Base-by-base conservation (phyloP, 805 yeast species). In the Pichia exigua region DNA sequence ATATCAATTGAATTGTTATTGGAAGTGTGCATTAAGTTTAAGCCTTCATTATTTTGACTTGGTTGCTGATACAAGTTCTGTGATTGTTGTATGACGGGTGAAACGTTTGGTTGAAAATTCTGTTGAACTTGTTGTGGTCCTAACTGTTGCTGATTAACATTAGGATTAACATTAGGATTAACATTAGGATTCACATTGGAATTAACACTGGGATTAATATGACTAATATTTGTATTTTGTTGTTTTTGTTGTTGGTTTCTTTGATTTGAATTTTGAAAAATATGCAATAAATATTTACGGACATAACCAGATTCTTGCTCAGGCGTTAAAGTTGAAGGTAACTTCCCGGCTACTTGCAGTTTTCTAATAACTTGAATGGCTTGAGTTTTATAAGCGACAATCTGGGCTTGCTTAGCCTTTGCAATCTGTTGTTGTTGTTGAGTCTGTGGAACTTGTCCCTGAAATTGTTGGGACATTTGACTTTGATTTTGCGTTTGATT, bases 271-370 rank as follows among this genome's bases (percentile, higher is more conserved):
- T 55, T 59, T 44, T 58, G 65, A 39, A 66, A 48, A 21, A 64
- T 50, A 47, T 67, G 70, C 42, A 61, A 56, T 47, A 69, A 52
- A 52, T 64, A 69, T 45, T 64, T 65, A 50, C 63, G 65, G 39
- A 67, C 64, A 50, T 65, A 69, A n/a, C 59, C 59, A 44, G 59
- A 64, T 43, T 68, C 69, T 50, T 70, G 70, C 45, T 67, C 71
- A 1, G 60, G 67, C 2, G 69, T 60, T 32, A 69, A 50, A 22
- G 60, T 61, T 12, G 61, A 49, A 11, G 70, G 67, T 15, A 68
- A 52, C 44, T 66, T 62, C 38, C 70, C 70, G 9, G 65, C 51
- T 3, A 65, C 62, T 52, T 68, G 72, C 21, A 69, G 59, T 45
- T 64, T 67, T 47, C 63, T 63, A 22, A 69, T 65, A 46, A 65